phyloP scores from a whole-genome alignment of 306 rosid species.

The Cicer arietinum region DNA sequence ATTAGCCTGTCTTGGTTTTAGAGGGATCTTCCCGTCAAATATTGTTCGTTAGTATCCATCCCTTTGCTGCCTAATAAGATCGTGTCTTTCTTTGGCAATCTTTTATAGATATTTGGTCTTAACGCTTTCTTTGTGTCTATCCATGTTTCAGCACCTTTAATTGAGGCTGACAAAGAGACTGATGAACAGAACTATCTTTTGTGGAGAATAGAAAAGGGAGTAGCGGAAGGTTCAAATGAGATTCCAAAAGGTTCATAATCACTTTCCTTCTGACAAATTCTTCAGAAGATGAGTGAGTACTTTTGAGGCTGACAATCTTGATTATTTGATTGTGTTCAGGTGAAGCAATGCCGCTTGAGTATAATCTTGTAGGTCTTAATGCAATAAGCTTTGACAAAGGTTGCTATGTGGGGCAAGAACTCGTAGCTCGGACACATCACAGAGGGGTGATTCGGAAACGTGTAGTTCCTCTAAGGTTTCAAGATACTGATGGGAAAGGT shows the following conservation, averaged over 20 bases:
- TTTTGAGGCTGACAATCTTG: conserved; percentile 27
- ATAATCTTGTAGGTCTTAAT: conserved; percentile 84
- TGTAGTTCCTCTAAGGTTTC: conserved; percentile 70
- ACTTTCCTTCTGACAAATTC: conserved; percentile 35
- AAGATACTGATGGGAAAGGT: conserved; percentile 70
- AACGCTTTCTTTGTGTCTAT: background rate
- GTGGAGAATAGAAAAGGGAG: conserved; percentile 85
- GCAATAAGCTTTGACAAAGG: conserved; percentile 97
- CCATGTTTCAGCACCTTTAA: conserved; percentile 73
- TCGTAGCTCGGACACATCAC: conserved; percentile 90
- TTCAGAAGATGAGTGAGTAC: background rate
- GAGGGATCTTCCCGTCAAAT: conserved; percentile 87
- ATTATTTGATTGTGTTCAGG: conserved; percentile 54
- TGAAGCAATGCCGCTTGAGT: conserved; percentile 91
- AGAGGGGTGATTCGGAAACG: conserved; percentile 90
- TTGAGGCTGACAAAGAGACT: conserved; percentile 79
- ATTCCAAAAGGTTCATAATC: conserved; percentile 72
- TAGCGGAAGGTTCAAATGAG: conserved; percentile 92
- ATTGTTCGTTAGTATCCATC: conserved; percentile 63
- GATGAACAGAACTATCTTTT: conserved; percentile 73
- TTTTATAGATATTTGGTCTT: conserved; percentile 12
- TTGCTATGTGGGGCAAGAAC: conserved; percentile 92
- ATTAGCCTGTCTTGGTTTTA: conserved; percentile 79
- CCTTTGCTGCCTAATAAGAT: conserved; percentile 42
- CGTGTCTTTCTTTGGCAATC: conserved; percentile 30